Evolutionary conservation across 495 filamentous ascomycete species (phyloP), one percentile per base, ranked within the genome.

Genomic region (Penicillium pancosmium): DNA sequence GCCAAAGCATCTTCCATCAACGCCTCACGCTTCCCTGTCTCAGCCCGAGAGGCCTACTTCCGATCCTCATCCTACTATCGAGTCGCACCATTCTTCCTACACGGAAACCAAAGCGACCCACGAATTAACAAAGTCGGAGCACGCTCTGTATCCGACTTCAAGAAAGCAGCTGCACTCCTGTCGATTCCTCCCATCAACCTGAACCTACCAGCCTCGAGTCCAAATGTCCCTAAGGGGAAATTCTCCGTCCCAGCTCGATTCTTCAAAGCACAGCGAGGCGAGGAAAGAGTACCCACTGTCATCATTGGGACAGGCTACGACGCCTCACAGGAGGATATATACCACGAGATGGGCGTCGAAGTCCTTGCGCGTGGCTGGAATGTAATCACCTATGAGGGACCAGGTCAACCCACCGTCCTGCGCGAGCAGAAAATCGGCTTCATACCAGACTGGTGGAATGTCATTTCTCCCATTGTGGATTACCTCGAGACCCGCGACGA

Each of bases 391-490:
- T 82, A 76, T 46, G 79, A 82, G 50, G 80, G 80, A 0, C 80
- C 79, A 0, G 80, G 80, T 8, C 80, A 81, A 50, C 69, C 71
- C 2, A 72, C 70, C 1, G 72, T 79, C 9, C 66, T 70, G 4
- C 72, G 78, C 2, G 25, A 77, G 12, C 77, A 83, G 58, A 66
- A 68, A n/a, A n/a, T 75, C 8, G 77, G 79, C 9, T 82, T 82
- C 64, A 80, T 80, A 49, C 60, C 65, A 8, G 68, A 81, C 10
- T 83, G 80, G 78, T 73, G 77, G 68, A 63, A 69, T 23, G 78
- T 75, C 5, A 69, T 81, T 4, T 62, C 74, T 9, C 77, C 77
- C 5, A 54, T 80, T 7, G 62, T 82, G 2, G 78, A 80, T 66
- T 78, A 73, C 54, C 59, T 71, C 8, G 36, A 61, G 6, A 58